A percentile compares a stretch with the other conserved stretches of the same genome.
Conservation (phyloP, 176 grass and related monocot genomes). For the Oryza rufipogon region DNA sequence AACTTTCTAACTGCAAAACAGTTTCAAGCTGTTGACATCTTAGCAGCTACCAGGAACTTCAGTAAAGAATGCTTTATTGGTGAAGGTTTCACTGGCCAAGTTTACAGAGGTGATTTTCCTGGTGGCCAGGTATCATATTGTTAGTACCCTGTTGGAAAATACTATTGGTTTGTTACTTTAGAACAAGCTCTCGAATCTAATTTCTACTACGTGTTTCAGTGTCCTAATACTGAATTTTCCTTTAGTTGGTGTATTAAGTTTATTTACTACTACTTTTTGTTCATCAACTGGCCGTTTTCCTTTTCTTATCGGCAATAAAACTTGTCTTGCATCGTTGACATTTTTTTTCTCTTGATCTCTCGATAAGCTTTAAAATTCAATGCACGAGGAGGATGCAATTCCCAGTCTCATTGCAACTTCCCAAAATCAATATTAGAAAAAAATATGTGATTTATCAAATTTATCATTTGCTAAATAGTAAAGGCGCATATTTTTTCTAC, state of each 20-base stretch:
- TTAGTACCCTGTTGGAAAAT: slow-evolving; percentile 1
- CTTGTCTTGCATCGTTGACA: not conserved
- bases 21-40: slow-evolving; percentile 73
- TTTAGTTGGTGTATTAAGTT: slow-evolving; percentile 17
- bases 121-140: slow-evolving; percentile 72
- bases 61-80: slow-evolving; percentile 82
- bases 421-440: slow-evolving; percentile 30
- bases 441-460: slow-evolving; percentile 11
- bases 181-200: slow-evolving; percentile 34
- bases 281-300: slow-evolving; percentile 1
- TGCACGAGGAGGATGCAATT: not conserved
- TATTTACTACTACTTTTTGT: not conserved
- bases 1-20: slow-evolving; percentile 64
- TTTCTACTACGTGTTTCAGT: slow-evolving; percentile 17
- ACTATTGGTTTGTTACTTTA: slow-evolving; percentile 35
- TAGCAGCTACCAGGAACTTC: slow-evolving; percentile 77
- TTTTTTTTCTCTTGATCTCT: slow-evolving; percentile 3
- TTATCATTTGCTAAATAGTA: slow-evolving; percentile 27
- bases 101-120: slow-evolving; percentile 91
- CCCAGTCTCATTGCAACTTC: not conserved
- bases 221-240: not conserved
- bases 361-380: slow-evolving; percentile 29
- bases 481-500: slow-evolving; percentile 3
- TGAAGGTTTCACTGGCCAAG: slow-evolving; percentile 78
- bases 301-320: slow-evolving; percentile 1